Conservation (phyloP, 73 alveolate genomes). For the Paramecium octaurelia region DNA sequence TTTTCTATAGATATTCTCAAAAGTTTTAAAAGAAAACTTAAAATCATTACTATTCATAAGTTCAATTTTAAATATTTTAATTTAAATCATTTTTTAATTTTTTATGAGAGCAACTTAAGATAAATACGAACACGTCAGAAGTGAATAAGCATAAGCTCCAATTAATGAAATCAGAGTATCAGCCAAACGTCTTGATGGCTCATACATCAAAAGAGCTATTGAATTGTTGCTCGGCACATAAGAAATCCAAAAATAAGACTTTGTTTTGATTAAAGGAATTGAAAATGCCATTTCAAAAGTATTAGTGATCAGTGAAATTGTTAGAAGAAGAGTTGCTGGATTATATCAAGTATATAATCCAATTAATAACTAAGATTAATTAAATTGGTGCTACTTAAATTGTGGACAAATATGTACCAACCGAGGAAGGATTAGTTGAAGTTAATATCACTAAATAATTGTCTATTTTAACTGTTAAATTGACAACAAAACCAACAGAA, state of each 20-base stretch:
- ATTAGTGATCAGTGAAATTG: constrained; percentile 12
- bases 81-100: constrained; percentile 18
- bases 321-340: constrained; percentile 49
- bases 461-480: constrained; percentile 15
- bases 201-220: constrained; percentile 31
- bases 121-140: neutral
- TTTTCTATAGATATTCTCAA: neutral
- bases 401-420: constrained; percentile 25
- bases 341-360: neutral
- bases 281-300: constrained; percentile 45
- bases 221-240: neutral
- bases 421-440: constrained; percentile 48
- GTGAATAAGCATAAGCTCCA: neutral
- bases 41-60: neutral
- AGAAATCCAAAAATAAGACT: neutral
- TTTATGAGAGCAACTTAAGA: neutral
- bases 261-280: constrained; percentile 8
- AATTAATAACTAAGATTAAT: neutral
- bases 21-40: neutral
- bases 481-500: constrained; percentile 12
- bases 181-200: constrained; percentile 4
- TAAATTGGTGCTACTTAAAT: neutral
- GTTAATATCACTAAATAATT: constrained; percentile 11
- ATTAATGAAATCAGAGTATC: constrained; percentile 35
- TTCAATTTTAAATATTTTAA: neutral